A percentile compares a stretch with the other conserved stretches of the same genome.
These are phyloP conservation scores for Papilionanthe hybrid DNA, from an alignment of 116 monocot species.

Conservation along the genomic window DNA sequence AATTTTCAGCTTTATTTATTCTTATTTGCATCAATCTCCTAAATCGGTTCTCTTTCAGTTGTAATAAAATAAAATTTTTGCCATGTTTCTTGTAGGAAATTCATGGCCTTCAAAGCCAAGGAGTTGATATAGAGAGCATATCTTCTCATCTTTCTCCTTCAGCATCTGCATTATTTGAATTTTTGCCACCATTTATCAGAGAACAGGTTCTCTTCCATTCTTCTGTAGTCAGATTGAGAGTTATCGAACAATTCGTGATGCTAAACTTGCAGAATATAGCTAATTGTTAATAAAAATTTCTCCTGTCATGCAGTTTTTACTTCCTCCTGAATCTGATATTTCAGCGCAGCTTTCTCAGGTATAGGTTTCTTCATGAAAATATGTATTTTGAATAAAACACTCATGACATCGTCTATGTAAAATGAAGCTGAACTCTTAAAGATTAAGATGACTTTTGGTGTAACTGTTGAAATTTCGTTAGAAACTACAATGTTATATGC, in stretches of 20 bases:
- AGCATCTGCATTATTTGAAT: constrained; percentile 88
- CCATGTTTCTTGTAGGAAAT: constrained; percentile 56
- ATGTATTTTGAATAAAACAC: too few relatives aligned
- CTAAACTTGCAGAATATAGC: neutral
- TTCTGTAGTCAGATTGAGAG: neutral
- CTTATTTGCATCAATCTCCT: too few relatives aligned
- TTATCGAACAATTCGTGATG: too few relatives aligned
- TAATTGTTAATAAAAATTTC: neutral
- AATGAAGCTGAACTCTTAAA: too few relatives aligned
- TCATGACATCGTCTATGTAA: too few relatives aligned
- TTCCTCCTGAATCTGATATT: constrained; percentile 92
- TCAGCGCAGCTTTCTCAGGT: constrained; percentile 93
- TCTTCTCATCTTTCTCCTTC: constrained; percentile 73
- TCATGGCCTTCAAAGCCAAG: constrained; percentile 56
- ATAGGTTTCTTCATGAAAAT: neutral
- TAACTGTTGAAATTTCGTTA: too few relatives aligned
- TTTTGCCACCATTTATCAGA: constrained; percentile 80
- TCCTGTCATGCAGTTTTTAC: constrained; percentile 30
- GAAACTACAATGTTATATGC: too few relatives aligned
- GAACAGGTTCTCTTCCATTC: constrained; percentile 49
- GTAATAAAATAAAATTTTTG: too few relatives aligned
- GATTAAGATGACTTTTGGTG: too few relatives aligned
- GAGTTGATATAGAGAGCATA: constrained; percentile 62
- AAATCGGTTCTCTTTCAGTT: too few relatives aligned
- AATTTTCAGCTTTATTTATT: too few relatives aligned